These are phyloP conservation scores for Aegilops bicornis DNA, from an alignment of 176 grass and related monocot species.

Conservation along the genomic window DNA sequence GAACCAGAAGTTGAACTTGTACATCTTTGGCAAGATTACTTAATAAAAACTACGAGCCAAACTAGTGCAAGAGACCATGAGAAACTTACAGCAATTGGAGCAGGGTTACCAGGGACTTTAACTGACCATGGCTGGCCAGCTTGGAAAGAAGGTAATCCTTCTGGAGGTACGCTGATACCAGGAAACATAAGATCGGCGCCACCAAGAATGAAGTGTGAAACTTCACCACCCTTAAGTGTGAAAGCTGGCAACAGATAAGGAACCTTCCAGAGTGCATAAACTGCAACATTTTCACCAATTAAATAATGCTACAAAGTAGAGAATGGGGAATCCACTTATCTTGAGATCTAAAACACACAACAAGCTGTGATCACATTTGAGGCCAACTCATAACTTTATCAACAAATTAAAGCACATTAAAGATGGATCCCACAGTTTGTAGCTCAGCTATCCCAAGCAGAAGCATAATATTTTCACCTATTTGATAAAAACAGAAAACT, in stretches of 20 bases:
- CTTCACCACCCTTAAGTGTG: conserved; percentile 86
- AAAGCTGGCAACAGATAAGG: conserved; percentile 83
- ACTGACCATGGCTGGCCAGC: conserved; percentile 86
- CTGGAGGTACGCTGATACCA: conserved; percentile 73
- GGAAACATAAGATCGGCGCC: conserved; percentile 99
- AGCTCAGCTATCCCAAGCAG: background rate
- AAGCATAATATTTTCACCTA: background rate
- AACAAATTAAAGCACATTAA: background rate
- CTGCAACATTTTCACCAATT: conserved; percentile 48
- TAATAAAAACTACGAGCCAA: background rate
- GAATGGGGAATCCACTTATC: background rate
- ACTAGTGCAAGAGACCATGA: conserved; percentile 6
- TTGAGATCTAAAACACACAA: conserved; percentile 12
- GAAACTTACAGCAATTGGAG: conserved; percentile 86
- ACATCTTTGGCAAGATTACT: conserved; percentile 26
- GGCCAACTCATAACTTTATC: conserved; percentile 3
- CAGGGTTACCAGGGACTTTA: conserved; percentile 85
- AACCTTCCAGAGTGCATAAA: conserved; percentile 92
- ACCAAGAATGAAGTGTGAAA: conserved; percentile 74
- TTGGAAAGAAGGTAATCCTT: conserved; percentile 80
- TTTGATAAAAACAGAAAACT: conserved; percentile 11
- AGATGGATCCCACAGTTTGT: background rate
- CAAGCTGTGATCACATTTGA: background rate
- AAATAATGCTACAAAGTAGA: conserved; percentile 16
- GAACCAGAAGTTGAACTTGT: conserved; percentile 4